phyloP scores from a whole-genome alignment of 2,329 filamentous ascomycete species.

The Fusarium chaquense region DNA sequence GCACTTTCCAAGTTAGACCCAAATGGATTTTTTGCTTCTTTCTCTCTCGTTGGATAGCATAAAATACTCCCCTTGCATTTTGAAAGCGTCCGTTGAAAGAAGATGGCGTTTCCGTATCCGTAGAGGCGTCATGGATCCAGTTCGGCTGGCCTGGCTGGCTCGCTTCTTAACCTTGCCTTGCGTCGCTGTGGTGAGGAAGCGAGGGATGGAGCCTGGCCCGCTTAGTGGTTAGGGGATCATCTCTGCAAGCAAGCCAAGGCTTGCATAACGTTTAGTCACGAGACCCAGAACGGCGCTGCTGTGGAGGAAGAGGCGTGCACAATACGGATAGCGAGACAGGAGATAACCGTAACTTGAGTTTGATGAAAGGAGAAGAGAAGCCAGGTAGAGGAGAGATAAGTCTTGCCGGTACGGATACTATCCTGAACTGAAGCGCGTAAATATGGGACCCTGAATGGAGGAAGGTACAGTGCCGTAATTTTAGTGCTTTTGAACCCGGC shows the following conservation, averaged over 20 bases:
- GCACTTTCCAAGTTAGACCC: slow-evolving; percentile 20
- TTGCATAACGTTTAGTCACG: slow-evolving; percentile 28
- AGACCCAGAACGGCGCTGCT: slow-evolving; percentile 23
- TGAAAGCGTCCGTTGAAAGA: slow-evolving; percentile 20
- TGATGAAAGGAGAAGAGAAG: slow-evolving; percentile 3
- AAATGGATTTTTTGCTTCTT: slow-evolving; percentile 24
- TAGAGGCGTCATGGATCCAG: slow-evolving; percentile 41
- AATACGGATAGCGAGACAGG: slow-evolving; percentile 14
- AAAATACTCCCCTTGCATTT: slow-evolving; percentile 17
- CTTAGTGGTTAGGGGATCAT: slow-evolving; percentile 20
- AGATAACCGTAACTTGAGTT: slow-evolving; percentile 8
- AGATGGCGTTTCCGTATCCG: slow-evolving; percentile 15
- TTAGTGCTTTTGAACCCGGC: slow-evolving; percentile 25
- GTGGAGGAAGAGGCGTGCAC: slow-evolving; percentile 21
- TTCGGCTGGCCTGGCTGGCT: slow-evolving; percentile 5
- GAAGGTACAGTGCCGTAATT: slow-evolving; percentile 14
- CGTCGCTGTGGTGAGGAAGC: slow-evolving; percentile 45
- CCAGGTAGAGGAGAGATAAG: background rate
- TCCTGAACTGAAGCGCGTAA: slow-evolving; percentile 13
- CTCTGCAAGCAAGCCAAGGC: slow-evolving; percentile 25
- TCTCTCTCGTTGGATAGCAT: slow-evolving; percentile 8
- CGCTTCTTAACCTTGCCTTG: slow-evolving; percentile 15
- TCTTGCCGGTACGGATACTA: background rate
- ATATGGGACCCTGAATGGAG: slow-evolving; percentile 30
- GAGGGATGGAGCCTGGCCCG: slow-evolving; percentile 36